Percentiles rank a stretch among this genome's conserved stretches.
Evolutionary conservation across 257 asterid genomes (phyloP).

Genomic region (Fraxinus pennsylvanica): DNA sequence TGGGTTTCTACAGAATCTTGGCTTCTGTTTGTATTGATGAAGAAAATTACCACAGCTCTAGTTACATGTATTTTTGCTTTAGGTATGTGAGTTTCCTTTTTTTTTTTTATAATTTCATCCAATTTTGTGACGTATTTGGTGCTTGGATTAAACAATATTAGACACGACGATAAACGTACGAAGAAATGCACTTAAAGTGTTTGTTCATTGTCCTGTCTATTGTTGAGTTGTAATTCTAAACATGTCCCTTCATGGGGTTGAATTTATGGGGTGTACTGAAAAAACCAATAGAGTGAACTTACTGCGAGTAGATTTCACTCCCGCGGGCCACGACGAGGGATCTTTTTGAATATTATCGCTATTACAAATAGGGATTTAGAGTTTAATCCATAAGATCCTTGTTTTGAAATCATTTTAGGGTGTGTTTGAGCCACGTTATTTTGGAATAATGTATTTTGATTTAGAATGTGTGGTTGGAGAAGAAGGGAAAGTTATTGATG

Average conservation of each 20-base stretch:
- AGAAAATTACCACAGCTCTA: constrained; percentile 44
- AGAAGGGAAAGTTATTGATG: too few species aligned
- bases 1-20: constrained; percentile 35
- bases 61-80: constrained; percentile 61
- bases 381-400: too few species aligned
- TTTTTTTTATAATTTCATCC: neutral
- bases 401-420: too few species aligned
- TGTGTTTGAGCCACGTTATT: too few species aligned
- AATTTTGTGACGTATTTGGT: too few species aligned
- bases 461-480: too few species aligned
- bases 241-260: neutral
- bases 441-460: too few species aligned
- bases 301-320: too few species aligned
- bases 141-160: neutral
- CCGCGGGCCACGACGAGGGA: neutral
- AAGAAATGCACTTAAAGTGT: neutral
- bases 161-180: neutral
- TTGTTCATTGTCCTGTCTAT: neutral
- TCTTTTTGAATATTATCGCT: neutral
- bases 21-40: constrained; percentile 36
- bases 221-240: neutral
- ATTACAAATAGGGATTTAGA: too few species aligned
- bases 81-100: constrained; percentile 36
- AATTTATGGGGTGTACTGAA: neutral
- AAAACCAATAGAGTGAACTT: too few species aligned